These are phyloP conservation scores for Acacia pycnantha DNA, from an alignment of 331 rosid genomes.

Conservation along the genomic window DNA sequence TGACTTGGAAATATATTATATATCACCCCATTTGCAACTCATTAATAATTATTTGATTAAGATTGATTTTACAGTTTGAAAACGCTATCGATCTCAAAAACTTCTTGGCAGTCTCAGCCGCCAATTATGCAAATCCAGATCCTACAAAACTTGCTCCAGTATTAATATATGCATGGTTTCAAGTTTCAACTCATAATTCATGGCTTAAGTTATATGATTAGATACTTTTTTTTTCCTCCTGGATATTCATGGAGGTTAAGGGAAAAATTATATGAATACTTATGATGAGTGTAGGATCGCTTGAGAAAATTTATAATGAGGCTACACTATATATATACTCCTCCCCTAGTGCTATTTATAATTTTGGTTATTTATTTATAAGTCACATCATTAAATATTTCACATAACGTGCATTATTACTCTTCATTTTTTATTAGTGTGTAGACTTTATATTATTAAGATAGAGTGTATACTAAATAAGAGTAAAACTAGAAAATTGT, in stretches of 20 bases:
- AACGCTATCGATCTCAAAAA: conserved; percentile 17
- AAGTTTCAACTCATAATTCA: background rate
- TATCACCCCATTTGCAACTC: background rate
- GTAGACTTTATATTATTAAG: too few relatives aligned
- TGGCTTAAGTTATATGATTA: background rate
- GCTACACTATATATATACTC: too few relatives aligned
- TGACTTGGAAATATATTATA: background rate
- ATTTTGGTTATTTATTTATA: too few relatives aligned
- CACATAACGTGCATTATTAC: too few relatives aligned
- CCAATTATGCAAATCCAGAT: background rate
- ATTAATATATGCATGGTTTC: background rate
- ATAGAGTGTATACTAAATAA: too few relatives aligned
- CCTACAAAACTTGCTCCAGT: background rate
- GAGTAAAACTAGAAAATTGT: too few relatives aligned
- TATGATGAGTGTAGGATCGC: background rate
- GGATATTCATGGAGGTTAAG: background rate
- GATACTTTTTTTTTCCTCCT: background rate
- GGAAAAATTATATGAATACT: background rate
- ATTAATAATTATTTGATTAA: conserved; percentile 2
- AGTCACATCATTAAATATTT: too few relatives aligned
- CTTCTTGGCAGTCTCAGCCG: background rate
- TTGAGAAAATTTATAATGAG: background rate
- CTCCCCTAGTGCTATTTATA: too few relatives aligned
- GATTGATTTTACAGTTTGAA: conserved; percentile 24
- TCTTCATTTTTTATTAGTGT: too few relatives aligned